Evolutionary conservation across 768 basidiomycete genomes (phyloP), one percentile per base, ranked within the genome.

Genomic region (Hebeloma cylindrosporum): DNA sequence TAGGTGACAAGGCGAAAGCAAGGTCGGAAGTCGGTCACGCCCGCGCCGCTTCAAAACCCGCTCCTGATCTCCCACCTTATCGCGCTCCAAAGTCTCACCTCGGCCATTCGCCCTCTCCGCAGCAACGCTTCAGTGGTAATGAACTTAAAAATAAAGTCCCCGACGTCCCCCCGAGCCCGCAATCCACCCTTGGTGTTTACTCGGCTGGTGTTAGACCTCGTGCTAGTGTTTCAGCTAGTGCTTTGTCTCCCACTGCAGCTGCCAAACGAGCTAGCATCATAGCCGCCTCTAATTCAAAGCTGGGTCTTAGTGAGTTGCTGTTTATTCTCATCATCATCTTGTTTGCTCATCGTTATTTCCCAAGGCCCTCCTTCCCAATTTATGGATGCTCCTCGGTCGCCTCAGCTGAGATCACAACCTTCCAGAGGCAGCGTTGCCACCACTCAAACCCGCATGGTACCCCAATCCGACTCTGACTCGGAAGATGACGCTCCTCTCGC

Each of bases 401-500:
- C 38, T 17, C 48, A 18, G 14, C 32, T 25, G n/a, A n/a, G n/a
- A n/a, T 10, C 20, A 20, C 17, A 14, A 26, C 13, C 21, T 43
- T 20, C 16, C 30, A 26, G 20, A 23, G 37, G 23, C 14, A 28
- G 39, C 23, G 14, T 30, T 0, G 26, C n/a, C n/a, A n/a, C n/a
- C n/a, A n/a, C n/a, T n/a, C 18, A 42, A 4, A 7, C 47, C 17
- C 40, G 31, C 16, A 6, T 32, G 28, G 20, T 20, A 14, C 13
- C 45, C 4, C 38, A 40, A 26, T 56, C 65, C 3, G 61, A 60
- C 14, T 63, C 68, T 33, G 66, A 72, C 45, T 70, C 70, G 25
- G 77, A 74, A 18, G 80, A 78, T 40, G 77, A 85, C 46, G 75
- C 80, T 2, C 88, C 87, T 9, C 71, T 91, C 26, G 81, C 83